Percentiles rank a stretch among this genome's conserved stretches.
Evolutionary conservation across 768 basidiomycete genomes (phyloP).

Genomic region (Boletales sp.): DNA sequence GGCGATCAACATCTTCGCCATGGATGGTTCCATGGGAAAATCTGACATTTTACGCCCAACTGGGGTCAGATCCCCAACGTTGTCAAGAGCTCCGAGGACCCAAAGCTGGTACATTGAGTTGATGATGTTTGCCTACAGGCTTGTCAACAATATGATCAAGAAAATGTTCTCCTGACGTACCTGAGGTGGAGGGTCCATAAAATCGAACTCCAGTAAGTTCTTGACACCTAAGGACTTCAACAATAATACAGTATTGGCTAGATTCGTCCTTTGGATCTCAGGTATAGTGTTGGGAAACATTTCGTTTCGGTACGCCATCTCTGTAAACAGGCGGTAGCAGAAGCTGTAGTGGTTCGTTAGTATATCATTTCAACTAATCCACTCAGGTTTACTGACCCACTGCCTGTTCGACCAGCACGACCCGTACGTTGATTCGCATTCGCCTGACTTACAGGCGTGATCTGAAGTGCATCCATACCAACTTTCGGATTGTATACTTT

Average conservation of each 20-base stretch:
- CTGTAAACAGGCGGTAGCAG: slow-evolving; percentile 96
- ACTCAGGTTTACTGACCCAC: slow-evolving; percentile 57
- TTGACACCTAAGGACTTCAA: slow-evolving; percentile 97
- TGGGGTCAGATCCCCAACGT: slow-evolving; percentile 92
- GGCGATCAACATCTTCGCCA: slow-evolving; percentile 96
- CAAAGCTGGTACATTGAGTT: slow-evolving; percentile 99
- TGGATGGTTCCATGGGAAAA: slow-evolving; percentile 98
- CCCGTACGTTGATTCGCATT: slow-evolving; percentile 97
- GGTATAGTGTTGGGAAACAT: slow-evolving; percentile 95
- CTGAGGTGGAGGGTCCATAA: slow-evolving; percentile 99
- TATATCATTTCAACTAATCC: not conserved
- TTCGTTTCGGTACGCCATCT: slow-evolving; percentile 95
- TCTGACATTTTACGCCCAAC: slow-evolving; percentile 97
- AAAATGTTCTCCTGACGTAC: slow-evolving; percentile 33
- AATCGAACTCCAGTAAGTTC: slow-evolving; percentile 96
- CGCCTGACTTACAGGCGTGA: slow-evolving; percentile 98
- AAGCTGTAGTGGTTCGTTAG: slow-evolving; percentile 47
- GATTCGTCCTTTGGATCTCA: slow-evolving; percentile 96
- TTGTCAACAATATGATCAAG: not conserved
- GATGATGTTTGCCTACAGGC: slow-evolving; percentile 80
- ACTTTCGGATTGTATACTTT: slow-evolving; percentile 99
- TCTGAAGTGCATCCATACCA: slow-evolving; percentile 98
- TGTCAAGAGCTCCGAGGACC: slow-evolving; percentile 97
- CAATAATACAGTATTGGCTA: slow-evolving; percentile 93
- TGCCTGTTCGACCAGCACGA: slow-evolving; percentile 94